phyloP scores from a whole-genome alignment of 495 filamentous ascomycete species.

The Pyrenula massariospora region DNA sequence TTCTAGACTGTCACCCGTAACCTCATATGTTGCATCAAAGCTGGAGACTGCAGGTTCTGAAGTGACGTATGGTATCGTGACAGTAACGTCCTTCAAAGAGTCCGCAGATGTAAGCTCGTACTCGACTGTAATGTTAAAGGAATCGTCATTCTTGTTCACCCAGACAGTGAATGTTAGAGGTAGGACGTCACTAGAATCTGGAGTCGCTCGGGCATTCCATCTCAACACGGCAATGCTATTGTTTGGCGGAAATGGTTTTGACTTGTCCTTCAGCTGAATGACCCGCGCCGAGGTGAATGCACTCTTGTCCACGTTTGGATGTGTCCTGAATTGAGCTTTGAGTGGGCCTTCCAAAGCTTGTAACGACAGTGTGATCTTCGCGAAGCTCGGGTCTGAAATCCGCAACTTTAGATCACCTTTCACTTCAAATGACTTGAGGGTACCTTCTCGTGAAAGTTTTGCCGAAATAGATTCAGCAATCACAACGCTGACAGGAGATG shows the following conservation, averaged over 20 bases:
- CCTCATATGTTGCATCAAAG: constrained; percentile 89
- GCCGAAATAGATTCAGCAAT: constrained; percentile 81
- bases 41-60: constrained; percentile 80
- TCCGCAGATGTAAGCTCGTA: constrained; percentile 78
- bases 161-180: constrained; percentile 93
- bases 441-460: constrained; percentile 74
- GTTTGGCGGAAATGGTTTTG: constrained; percentile 84
- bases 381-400: constrained; percentile 75
- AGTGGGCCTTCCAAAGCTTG: constrained; percentile 46
- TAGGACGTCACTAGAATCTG: constrained; percentile 58
- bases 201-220: constrained; percentile 65
- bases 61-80: constrained; percentile 73
- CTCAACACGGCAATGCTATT: constrained; percentile 79
- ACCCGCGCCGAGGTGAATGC: constrained; percentile 64
- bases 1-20: constrained; percentile 83
- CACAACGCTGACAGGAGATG: constrained; percentile 76
- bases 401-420: constrained; percentile 84
- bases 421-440: constrained; percentile 70
- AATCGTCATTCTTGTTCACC: constrained; percentile 76
- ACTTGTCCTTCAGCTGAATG: constrained; percentile 74
- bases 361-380: constrained; percentile 77
- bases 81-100: constrained; percentile 67
- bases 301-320: constrained; percentile 86
- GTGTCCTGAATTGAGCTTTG: constrained; percentile 79
- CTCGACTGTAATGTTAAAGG: constrained; percentile 79